Evolutionary conservation across 129 eudicot genomes (phyloP).

Genomic region (Flaveria sonorensis): DNA sequence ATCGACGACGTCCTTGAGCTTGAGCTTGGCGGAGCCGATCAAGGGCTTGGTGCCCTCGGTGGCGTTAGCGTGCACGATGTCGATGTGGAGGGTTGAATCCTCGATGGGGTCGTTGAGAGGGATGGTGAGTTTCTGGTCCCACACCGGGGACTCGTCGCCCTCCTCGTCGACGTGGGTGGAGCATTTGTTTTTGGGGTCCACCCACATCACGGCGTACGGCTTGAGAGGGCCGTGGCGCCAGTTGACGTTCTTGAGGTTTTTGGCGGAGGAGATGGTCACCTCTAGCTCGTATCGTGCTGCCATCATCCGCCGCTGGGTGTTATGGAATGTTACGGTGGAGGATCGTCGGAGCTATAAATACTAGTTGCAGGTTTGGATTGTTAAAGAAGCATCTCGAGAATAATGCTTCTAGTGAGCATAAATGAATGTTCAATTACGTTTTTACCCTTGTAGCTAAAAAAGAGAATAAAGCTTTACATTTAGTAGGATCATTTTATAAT

Average conservation of each 20-base stretch:
- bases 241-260: constrained; percentile 80
- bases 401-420: too few relatives aligned
- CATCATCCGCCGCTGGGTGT: constrained; percentile 31
- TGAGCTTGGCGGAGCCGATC: constrained; percentile 75
- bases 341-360: too few relatives aligned
- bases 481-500: too few relatives aligned
- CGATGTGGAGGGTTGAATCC: constrained; percentile 65
- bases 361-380: too few relatives aligned
- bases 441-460: too few relatives aligned
- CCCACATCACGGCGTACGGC: constrained; percentile 90
- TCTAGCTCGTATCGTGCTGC: constrained; percentile 63
- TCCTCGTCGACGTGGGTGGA: constrained; percentile 61
- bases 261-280: constrained; percentile 65
- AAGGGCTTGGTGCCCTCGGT: constrained; percentile 76
- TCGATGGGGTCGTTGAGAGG: constrained; percentile 61
- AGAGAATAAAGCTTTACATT: too few relatives aligned
- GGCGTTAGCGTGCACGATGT: constrained; percentile 72
- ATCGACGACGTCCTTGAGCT: constrained; percentile 54
- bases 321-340: too few relatives aligned
- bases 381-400: too few relatives aligned
- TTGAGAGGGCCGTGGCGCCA: constrained; percentile 81
- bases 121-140: constrained; percentile 65
- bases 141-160: constrained; percentile 64
- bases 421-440: too few relatives aligned
- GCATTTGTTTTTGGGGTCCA: constrained; percentile 62